A percentile compares a stretch with the other conserved stretches of the same genome.
phyloP scores from a whole-genome alignment of 2,329 filamentous ascomycete genomes.

The Aspergillus versicolor region DNA sequence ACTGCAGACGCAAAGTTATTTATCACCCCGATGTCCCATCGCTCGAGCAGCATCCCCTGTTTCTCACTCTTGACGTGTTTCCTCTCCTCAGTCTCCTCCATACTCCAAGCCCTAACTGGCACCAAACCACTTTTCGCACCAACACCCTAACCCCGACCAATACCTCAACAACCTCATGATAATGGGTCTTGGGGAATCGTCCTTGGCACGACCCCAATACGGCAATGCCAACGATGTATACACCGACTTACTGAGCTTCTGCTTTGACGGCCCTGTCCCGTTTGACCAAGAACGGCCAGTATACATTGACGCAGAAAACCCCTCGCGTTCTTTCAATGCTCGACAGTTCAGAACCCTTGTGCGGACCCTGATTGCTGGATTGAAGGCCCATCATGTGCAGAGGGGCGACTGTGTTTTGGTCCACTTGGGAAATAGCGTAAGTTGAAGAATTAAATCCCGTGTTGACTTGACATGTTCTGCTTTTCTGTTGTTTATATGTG shows the following conservation, averaged over 20 bases:
- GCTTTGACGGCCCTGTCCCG: constrained; percentile 34
- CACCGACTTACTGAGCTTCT: constrained; percentile 44
- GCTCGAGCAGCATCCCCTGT: not conserved
- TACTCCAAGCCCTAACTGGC: not conserved
- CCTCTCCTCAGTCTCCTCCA: not conserved
- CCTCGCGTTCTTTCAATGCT: constrained; percentile 37
- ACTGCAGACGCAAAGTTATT: constrained; percentile 15
- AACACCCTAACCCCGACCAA: constrained; percentile 7
- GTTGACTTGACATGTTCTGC: not conserved
- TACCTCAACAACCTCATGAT: constrained; percentile 3
- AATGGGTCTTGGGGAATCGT: constrained; percentile 27
- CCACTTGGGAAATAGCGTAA: constrained; percentile 43
- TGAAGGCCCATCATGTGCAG: constrained; percentile 38
- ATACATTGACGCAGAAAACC: constrained; percentile 44
- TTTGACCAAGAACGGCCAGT: constrained; percentile 41
- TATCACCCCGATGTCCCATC: constrained; percentile 14
- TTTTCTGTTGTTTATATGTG: constrained; percentile 3
- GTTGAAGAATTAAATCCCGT: constrained; percentile 15
- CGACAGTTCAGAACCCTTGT: constrained; percentile 36
- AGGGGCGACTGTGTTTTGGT: constrained; percentile 46
- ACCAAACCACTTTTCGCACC: not conserved
- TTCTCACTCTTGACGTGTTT: not conserved
- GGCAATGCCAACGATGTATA: constrained; percentile 21
- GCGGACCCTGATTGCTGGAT: constrained; percentile 41
- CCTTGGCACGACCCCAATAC: constrained; percentile 18